Evolutionary conservation across 257 asterid species (phyloP), one percentile per base, ranked within the genome.

Genomic region (Orobanche coerulescens): DNA sequence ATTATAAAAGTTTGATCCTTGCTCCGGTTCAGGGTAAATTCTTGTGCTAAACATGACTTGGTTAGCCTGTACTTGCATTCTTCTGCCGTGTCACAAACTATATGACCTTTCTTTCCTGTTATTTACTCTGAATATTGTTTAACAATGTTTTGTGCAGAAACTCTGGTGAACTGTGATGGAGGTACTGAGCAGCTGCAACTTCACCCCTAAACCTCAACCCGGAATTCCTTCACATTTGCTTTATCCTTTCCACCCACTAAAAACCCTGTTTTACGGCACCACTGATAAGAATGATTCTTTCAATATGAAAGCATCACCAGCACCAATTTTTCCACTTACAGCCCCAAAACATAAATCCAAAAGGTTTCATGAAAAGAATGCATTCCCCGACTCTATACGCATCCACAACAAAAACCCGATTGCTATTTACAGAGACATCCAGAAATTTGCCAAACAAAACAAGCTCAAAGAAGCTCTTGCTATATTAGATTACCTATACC

Each of bases 381-480:
- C 71, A 34, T 81, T 71, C 63, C 87, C 88, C n/a, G 61, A 75
- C 47, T 76, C 76, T 39, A 44, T 83, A 23, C 81, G 95, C 7
- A 66, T 92, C 57, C 82, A 84, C 62, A 73, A 40, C 67, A 88
- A 75, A 46, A 81, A 93, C 79, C 98, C 98, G 25, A 81, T 78
- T 33, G 86, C 79, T 19, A 71, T 93, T 55, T 78, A 84, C 88
- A 75, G 72, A 73, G 95, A 84, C 55, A 81, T 93, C 51, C 95
- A 86, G 68, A 79, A 46, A 18, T 74, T 86, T 18, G 89, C 97
- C 52, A 58, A 51, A 20, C 75, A 82, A 25, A 71, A 76, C 76
- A 89, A 83, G 85, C 89, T 93, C 26, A 81, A 80, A 61, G 91
- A 88, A 70, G 97, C 93, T 42, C 80, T 93, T 2, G 69, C 83